Evolutionary conservation across 179 eudicot genomes (phyloP).

Genomic region (Dionaea muscipula): DNA sequence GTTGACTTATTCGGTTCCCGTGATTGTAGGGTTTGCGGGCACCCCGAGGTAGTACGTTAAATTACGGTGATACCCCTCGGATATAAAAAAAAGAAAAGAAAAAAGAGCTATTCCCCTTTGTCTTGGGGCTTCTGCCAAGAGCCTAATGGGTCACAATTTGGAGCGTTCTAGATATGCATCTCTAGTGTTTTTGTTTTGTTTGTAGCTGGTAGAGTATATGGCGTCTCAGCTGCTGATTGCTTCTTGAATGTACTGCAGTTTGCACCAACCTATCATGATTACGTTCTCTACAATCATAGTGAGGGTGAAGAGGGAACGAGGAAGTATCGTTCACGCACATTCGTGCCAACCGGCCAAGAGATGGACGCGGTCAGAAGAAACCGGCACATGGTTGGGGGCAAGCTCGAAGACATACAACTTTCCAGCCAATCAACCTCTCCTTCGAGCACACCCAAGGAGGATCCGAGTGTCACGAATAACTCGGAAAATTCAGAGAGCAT

Average conservation of each 20-base stretch:
- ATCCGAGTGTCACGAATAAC: conserved; percentile 13
- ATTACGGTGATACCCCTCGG: too few species aligned
- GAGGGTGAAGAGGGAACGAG: conserved; percentile 75
- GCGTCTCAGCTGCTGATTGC: background rate
- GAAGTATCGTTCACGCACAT: conserved; percentile 77
- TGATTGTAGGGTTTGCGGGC: too few species aligned
- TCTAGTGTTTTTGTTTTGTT: too few species aligned
- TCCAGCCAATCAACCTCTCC: conserved; percentile 58
- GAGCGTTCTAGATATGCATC: too few species aligned
- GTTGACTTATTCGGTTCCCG: too few species aligned
- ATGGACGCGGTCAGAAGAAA: conserved; percentile 83
- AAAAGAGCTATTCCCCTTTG: too few species aligned
- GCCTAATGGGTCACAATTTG: too few species aligned
- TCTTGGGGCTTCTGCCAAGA: too few species aligned
- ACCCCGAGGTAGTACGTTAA: too few species aligned
- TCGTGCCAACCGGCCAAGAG: conserved; percentile 92
- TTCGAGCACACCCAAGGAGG: conserved; percentile 31
- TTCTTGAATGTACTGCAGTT: conserved; percentile 38
- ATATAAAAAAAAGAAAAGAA: too few species aligned
- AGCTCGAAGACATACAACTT: conserved; percentile 54
- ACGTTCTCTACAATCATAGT: conserved; percentile 77
- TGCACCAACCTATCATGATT: conserved; percentile 94
- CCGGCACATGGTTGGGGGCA: conserved; percentile 46
- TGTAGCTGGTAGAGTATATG: too few species aligned
- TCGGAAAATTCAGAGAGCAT: conserved; percentile 35